phyloP scores from a whole-genome alignment of 2,329 filamentous ascomycete species.

The Alternaria viburni region DNA sequence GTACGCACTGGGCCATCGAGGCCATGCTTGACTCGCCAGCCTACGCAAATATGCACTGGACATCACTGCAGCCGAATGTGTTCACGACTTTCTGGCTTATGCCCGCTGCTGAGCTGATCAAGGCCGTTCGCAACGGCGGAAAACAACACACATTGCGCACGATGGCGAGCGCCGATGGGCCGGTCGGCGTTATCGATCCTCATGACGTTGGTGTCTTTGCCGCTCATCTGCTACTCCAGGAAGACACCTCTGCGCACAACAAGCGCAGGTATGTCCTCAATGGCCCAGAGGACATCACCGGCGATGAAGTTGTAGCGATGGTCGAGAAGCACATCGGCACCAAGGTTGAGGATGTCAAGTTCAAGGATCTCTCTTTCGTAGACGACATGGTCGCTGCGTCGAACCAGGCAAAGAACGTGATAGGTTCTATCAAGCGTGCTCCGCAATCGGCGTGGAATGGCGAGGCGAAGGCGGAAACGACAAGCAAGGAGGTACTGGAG shows the following conservation, averaged over 20 bases:
- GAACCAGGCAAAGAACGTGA: slow-evolving; percentile 15
- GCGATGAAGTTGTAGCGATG: slow-evolving; percentile 16
- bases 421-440: slow-evolving; percentile 15
- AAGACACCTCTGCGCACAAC: slow-evolving; percentile 16
- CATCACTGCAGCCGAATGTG: slow-evolving; percentile 20
- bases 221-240: slow-evolving; percentile 15
- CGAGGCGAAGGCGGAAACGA: slow-evolving; percentile 12
- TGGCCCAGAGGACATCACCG: slow-evolving; percentile 21
- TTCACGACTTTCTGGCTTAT: slow-evolving; percentile 6
- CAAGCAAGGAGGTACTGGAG: slow-evolving; percentile 22
- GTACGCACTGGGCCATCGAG: slow-evolving; percentile 27
- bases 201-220: slow-evolving; percentile 22
- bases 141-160: slow-evolving; percentile 12
- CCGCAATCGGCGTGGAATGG: slow-evolving; percentile 13
- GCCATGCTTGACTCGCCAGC: slow-evolving; percentile 9
- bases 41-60: neutral
- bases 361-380: slow-evolving; percentile 16
- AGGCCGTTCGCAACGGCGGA: slow-evolving; percentile 2
- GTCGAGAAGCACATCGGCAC: slow-evolving; percentile 17
- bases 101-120: slow-evolving; percentile 11
- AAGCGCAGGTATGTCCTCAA: slow-evolving; percentile 20
- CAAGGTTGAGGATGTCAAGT: slow-evolving; percentile 18
- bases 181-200: slow-evolving; percentile 19
- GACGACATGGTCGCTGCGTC: slow-evolving; percentile 11
- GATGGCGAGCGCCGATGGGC: neutral